Base-by-base conservation (phyloP, 108 stramenopile genomes). In the Seminavis robusta region DNA sequence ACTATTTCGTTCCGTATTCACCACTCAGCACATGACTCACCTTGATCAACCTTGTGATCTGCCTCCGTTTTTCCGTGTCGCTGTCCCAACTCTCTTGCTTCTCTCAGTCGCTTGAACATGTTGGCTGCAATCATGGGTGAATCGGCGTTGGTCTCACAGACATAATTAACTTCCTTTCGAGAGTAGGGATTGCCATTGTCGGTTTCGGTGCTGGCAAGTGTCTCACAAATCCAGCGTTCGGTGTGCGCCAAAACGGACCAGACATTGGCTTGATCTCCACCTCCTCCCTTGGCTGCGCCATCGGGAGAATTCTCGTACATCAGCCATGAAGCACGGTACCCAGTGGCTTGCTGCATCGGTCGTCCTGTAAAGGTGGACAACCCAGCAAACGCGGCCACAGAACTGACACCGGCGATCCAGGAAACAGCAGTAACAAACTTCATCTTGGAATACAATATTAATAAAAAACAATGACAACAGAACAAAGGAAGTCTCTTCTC, bases 141-240 rank as follows among this genome's bases (percentile, higher is more conserved):
- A 8, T 84, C 79, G 19, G 42, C 47, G 11, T 52, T 59, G 32
- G 71, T 65, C 60, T 91, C 89, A 56, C 89, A 91, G 37, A 78
- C 81, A 42, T 91, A 91, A 15, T 54, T 61, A 6, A 91, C 83
- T 69, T 91, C 89, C 61, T 91, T 91, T 15, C 85, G 71, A 8
- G 66, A 67, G 39, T 84, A 74, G 2, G 85, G 89, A 73, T 80
- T 83, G 21, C 21, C 26, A 17, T 44, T 48, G 9, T 61, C 63
- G 5, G 60, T 42, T 24, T 80, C 72, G 41, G 71, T 52, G 24
- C 52, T 52, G 16, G 68, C 51, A 45, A 90, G 67, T 0, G 80
- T 90, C 5, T 65, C 59, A 16, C 62, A 39, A n/a, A 91, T 87
- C 89, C 89, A 91, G 33, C 62, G 46, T 56, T 91, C 85, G 34